These are phyloP conservation scores for Phoenix roebelenii DNA, from an alignment of 176 grass and related monocot species.

Conservation along the genomic window DNA sequence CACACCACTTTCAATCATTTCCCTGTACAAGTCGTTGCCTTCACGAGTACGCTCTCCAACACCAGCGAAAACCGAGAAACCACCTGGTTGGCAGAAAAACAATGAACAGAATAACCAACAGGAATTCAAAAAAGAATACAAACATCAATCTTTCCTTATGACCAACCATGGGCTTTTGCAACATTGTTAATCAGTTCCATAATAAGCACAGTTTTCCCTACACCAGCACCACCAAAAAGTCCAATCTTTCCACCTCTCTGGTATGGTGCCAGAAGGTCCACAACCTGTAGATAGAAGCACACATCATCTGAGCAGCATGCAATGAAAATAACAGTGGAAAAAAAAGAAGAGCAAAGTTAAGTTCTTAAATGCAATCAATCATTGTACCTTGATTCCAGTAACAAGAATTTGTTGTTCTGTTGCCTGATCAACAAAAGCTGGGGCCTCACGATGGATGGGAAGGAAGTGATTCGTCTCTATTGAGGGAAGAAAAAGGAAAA, in stretches of 20 bases:
- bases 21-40: conserved; percentile 14
- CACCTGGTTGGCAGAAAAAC: neutral
- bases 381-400: conserved; percentile 7
- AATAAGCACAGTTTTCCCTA: conserved; percentile 12
- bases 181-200: conserved; percentile 16
- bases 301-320: too few species aligned
- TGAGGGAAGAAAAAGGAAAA: neutral
- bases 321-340: neutral
- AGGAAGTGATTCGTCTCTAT: conserved; percentile 4
- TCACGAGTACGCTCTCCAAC: conserved; percentile 13
- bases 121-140: neutral
- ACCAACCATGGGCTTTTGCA: conserved; percentile 12
- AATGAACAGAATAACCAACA: neutral
- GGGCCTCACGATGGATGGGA: conserved; percentile 12
- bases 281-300: neutral
- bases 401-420: conserved; percentile 14
- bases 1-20: conserved; percentile 16
- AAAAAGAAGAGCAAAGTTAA: too few species aligned
- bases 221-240: conserved; percentile 12
- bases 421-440: conserved; percentile 14
- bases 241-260: conserved; percentile 16
- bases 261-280: conserved; percentile 12
- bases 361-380: too few species aligned
- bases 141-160: neutral
- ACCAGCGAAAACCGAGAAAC: conserved; percentile 10